These are phyloP conservation scores for Fusarium secorum DNA, from an alignment of 2,329 filamentous ascomycete species.

Conservation along the genomic window DNA sequence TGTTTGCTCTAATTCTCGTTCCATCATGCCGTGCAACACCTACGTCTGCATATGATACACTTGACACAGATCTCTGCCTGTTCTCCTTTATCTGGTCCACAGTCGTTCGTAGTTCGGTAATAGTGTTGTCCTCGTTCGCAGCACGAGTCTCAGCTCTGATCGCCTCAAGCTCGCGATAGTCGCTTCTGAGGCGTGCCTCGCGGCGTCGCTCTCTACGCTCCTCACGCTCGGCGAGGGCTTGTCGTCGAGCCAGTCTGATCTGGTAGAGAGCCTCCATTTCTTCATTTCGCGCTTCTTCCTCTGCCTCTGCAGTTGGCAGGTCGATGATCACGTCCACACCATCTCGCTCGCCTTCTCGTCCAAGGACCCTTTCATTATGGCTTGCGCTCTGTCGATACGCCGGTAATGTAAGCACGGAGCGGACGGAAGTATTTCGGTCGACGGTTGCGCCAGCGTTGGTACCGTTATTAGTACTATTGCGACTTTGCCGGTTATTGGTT, in stretches of 20 bases:
- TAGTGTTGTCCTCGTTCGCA: constrained; percentile 57
- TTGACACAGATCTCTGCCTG: constrained; percentile 73
- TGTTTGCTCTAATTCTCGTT: constrained; percentile 76
- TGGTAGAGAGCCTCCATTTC: constrained; percentile 95
- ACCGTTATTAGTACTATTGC: constrained; percentile 16
- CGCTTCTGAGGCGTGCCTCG: constrained; percentile 76
- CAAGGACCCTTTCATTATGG: constrained; percentile 82
- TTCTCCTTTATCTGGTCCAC: constrained; percentile 65
- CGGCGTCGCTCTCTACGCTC: constrained; percentile 73
- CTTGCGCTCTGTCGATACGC: constrained; percentile 78
- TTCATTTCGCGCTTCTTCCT: constrained; percentile 80
- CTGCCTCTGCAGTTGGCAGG: constrained; percentile 79
- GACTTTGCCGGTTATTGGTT: constrained; percentile 20
- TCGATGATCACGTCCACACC: constrained; percentile 93
- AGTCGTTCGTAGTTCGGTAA: constrained; percentile 63
- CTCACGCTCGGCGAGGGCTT: constrained; percentile 79
- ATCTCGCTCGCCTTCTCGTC: constrained; percentile 86
- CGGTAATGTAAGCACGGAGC: constrained; percentile 94
- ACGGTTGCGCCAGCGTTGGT: constrained; percentile 56
- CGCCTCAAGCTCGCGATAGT: constrained; percentile 72
- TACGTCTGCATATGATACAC: constrained; percentile 78
- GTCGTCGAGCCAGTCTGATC: constrained; percentile 79
- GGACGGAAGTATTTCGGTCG: constrained; percentile 83
- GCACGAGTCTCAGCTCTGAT: constrained; percentile 66
- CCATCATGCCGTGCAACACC: constrained; percentile 81